Conservation (phyloP, 345 rosid genomes). For the Barbarea vulgaris region DNA sequence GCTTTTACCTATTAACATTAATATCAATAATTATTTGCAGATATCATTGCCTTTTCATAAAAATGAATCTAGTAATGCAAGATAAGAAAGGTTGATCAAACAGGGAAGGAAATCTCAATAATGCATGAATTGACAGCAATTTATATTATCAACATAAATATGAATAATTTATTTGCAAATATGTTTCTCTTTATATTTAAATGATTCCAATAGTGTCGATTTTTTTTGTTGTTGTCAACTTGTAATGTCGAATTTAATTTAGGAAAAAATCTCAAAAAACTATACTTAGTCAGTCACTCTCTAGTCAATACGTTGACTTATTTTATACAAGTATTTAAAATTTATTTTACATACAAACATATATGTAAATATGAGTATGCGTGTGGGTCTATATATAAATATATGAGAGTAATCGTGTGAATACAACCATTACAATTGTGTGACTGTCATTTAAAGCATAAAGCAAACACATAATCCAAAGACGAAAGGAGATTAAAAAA, state of each 20-base stretch:
- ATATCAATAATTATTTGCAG: neutral
- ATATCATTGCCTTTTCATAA: neutral
- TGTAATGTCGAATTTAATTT: neutral
- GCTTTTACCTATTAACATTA: neutral
- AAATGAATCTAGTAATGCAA: neutral
- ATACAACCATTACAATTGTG: constrained; percentile 43
- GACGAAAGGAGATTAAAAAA: neutral
- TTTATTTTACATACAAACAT: neutral
- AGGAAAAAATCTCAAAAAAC: neutral
- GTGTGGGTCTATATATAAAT: constrained; percentile 43
- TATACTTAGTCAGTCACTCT: neutral
- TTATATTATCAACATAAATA: neutral
- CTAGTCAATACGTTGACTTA: constrained; percentile 17
- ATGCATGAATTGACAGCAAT: neutral
- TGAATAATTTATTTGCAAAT: neutral
- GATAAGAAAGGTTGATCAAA: neutral
- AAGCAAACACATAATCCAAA: constrained; percentile 35
- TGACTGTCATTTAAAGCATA: constrained; percentile 41
- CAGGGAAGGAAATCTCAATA: constrained; percentile 19
- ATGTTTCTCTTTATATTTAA: constrained; percentile 15
- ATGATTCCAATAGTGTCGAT: neutral
- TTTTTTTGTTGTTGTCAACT: neutral
- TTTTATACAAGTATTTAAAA: neutral
- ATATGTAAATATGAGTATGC: constrained; percentile 32
- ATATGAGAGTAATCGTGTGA: constrained; percentile 37